These are phyloP conservation scores for Cucurbita ficifolia DNA, from an alignment of 306 rosid genomes.

Conservation along the genomic window DNA sequence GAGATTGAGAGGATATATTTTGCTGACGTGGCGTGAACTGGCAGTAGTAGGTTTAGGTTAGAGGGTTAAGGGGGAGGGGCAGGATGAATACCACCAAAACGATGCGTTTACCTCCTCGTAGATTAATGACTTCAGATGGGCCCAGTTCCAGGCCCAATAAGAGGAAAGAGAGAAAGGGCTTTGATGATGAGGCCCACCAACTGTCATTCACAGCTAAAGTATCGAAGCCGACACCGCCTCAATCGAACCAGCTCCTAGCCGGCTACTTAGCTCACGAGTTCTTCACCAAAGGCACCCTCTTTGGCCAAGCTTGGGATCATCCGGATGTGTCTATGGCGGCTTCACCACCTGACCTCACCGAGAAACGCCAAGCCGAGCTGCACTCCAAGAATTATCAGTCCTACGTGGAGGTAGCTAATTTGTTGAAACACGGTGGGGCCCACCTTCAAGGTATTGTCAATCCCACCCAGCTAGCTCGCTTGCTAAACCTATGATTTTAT, in stretches of 20 bases:
- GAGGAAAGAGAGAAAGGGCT: constrained; percentile 51
- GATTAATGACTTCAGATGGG: constrained; percentile 31
- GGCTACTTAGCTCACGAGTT: constrained; percentile 69
- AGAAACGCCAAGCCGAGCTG: constrained; percentile 12
- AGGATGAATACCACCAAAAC: constrained; percentile 78
- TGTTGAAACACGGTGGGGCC: constrained; percentile 47
- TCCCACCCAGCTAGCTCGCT: constrained; percentile 65
- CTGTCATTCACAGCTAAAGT: constrained; percentile 20
- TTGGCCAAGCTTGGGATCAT: constrained; percentile 46
- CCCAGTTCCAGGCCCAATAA: constrained; percentile 14
- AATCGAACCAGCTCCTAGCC: constrained; percentile 42
- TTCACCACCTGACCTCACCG: neutral
- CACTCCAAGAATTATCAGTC: constrained; percentile 21
- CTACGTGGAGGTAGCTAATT: constrained; percentile 52
- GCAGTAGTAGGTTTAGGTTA: neutral
- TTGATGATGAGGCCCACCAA: constrained; percentile 27
- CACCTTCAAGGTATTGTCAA: constrained; percentile 62
- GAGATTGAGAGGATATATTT: neutral
- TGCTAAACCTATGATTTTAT: constrained; percentile 46
- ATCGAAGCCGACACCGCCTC: neutral
- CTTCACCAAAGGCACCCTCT: constrained; percentile 57
- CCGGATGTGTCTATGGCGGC: neutral
- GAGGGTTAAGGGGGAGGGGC: neutral
- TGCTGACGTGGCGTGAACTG: constrained; percentile 62
- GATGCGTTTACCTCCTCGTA: constrained; percentile 96